Percentiles rank a stretch among this genome's conserved stretches.
phyloP scores from a whole-genome alignment of 495 filamentous ascomycete genomes.

The Neurospora terricola region DNA sequence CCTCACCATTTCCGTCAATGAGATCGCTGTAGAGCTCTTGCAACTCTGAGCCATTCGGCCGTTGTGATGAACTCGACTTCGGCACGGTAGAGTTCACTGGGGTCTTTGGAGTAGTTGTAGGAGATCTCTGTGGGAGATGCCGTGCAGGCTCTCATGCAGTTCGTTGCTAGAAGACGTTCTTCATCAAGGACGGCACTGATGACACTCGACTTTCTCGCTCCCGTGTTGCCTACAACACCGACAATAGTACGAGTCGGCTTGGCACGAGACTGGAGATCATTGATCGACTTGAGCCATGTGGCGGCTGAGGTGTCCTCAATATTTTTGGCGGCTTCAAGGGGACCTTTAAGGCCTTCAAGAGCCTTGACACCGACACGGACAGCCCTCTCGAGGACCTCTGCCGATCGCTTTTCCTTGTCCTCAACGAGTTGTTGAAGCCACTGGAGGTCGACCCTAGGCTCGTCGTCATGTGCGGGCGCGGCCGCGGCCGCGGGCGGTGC shows the following conservation, averaged over 20 bases:
- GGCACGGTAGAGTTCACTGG: constrained; percentile 42
- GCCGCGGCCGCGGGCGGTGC: background rate
- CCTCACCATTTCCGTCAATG: constrained; percentile 30
- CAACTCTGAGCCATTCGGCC: constrained; percentile 52
- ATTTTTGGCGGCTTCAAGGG: constrained; percentile 5
- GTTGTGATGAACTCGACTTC: constrained; percentile 51
- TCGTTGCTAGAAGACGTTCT: constrained; percentile 30
- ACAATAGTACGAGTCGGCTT: constrained; percentile 35
- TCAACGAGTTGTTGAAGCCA: constrained; percentile 15
- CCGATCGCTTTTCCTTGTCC: background rate
- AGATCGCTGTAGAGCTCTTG: constrained; percentile 43
- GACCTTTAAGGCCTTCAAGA: constrained; percentile 14
- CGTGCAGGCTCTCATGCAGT: constrained; percentile 48
- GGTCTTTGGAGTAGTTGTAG: constrained; percentile 43
- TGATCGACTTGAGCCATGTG: constrained; percentile 36
- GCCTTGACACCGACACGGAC: constrained; percentile 15
- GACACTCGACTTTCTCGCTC: constrained; percentile 49
- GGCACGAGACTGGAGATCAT: constrained; percentile 13
- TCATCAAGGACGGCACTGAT: constrained; percentile 52
- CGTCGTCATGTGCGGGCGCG: background rate
- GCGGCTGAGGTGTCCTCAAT: constrained; percentile 5
- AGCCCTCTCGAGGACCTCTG: constrained; percentile 21
- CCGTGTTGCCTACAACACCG: constrained; percentile 51
- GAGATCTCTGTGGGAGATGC: constrained; percentile 58
- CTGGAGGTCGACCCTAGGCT: background rate